Evolutionary conservation across 305 asterid species (phyloP), one percentile per base, ranked within the genome.

Genomic region (Plantago lanceolata): DNA sequence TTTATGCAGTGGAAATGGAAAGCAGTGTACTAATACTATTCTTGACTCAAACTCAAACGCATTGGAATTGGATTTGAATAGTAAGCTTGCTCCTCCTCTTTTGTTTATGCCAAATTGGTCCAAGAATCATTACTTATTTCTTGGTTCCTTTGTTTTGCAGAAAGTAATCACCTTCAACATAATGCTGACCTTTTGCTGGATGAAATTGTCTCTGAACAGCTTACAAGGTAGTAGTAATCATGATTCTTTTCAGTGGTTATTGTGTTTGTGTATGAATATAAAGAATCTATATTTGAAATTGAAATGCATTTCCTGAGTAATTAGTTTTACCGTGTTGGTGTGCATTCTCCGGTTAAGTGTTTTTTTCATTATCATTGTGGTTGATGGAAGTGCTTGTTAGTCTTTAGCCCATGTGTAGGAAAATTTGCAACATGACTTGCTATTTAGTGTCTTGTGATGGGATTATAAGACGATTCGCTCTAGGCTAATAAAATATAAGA

Each of bases 181-280:
- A 71, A 64, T 66, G 45, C 79, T 24, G 90, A 87, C 76, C 66
- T 83, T 76, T 80, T 87, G 64, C 76, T 67, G 72, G 98, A 92
- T 77, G 98, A 92, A 75, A 84, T 92, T 59, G 94, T 89, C 53
- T 87, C 96, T 29, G 96, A 92, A 80, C 98, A 92, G 76, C 87
- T 92, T 43, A 92, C 98, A 57, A 87, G 98, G 98, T 92, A n/a
- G n/a, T n/a, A n/a, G n/a, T n/a, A 55, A 48, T 29, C 44, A 48
- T 31, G 47, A 53, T 19, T n/a, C 33, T 43, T 43, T 45, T 54
- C 21, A 37, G 11, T 45, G 59, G 45, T 24, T 50, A 20, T 17
- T 17, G 26, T 50, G 5, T 8, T 6, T n/a, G 28, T n/a, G 19
- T 57, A 6, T 12, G 31, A 29, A 40, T 7, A 16, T 57, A 17